Evolutionary conservation across 345 rosid species (phyloP).

Genomic region (Euphorbia pulcherrima): DNA sequence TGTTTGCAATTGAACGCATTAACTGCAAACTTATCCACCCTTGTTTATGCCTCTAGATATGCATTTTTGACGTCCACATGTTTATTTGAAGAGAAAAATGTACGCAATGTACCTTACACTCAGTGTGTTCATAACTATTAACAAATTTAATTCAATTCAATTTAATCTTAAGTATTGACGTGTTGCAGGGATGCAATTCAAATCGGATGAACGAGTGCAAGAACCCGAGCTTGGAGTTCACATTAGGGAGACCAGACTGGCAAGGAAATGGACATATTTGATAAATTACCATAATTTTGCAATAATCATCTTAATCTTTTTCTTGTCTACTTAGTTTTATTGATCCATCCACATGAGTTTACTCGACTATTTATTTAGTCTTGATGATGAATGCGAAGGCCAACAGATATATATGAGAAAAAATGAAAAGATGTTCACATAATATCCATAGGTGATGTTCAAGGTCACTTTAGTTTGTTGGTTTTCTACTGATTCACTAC

Average conservation of each 20-base stretch:
- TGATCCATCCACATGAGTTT: not conserved
- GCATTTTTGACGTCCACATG: no score
- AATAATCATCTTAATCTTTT: not conserved
- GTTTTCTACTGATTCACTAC: not conserved
- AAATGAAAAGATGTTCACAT: no score
- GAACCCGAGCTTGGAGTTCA: conserved; percentile 68
- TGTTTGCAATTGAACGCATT: no score
- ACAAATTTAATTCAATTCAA: no score
- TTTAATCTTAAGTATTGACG: no score
- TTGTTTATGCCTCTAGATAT: no score
- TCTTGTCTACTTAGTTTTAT: not conserved
- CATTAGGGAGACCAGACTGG: conserved; percentile 77
- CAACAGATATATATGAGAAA: not conserved
- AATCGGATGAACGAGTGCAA: conserved; percentile 31
- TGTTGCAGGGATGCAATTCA: conserved; percentile 30
- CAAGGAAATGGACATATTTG: conserved; percentile 32
- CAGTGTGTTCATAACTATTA: no score
- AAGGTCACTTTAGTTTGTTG: not conserved
- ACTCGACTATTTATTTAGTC: conserved; percentile 1
- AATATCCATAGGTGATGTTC: no score
- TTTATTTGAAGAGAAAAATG: no score
- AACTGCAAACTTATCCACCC: no score
- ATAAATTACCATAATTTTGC: conserved; percentile 2
- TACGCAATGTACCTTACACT: no score
- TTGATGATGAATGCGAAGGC: conserved; percentile 2